These are phyloP conservation scores for Wallemia hederae DNA, from an alignment of 1,284 basidiomycete genomes.

Conservation along the genomic window DNA sequence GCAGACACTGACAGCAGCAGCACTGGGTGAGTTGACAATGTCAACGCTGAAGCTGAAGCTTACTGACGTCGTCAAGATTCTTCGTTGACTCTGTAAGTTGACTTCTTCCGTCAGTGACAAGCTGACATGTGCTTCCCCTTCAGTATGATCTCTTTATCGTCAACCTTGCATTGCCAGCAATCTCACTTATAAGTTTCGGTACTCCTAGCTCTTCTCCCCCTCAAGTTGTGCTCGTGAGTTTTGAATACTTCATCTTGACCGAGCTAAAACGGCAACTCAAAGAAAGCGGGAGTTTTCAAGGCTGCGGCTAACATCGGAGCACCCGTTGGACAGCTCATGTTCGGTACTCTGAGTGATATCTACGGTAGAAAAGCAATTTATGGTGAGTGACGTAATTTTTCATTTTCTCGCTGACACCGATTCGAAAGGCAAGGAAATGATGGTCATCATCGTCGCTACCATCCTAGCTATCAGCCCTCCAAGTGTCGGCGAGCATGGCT, in stretches of 20 bases:
- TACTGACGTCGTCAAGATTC: too few relatives aligned
- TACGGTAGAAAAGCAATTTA: conserved; percentile 40
- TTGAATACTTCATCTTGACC: background rate
- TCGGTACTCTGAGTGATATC: conserved; percentile 36
- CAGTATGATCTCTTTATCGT: conserved; percentile 24
- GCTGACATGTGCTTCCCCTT: conserved; percentile 31
- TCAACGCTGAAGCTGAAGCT: too few relatives aligned
- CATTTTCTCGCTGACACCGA: background rate
- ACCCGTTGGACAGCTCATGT: conserved; percentile 40
- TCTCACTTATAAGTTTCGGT: conserved; percentile 6
- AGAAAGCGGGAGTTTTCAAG: conserved; percentile 33
- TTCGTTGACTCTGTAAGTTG: conserved; percentile 28
- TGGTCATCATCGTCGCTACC: conserved; percentile 42
- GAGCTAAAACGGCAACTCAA: background rate
- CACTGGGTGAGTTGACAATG: too few relatives aligned
- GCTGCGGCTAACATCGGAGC: conserved; percentile 40
- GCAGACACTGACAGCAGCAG: too few relatives aligned
- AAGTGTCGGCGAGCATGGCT: conserved; percentile 1
- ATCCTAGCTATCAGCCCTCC: conserved; percentile 16
- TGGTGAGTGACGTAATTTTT: conserved; percentile 24
- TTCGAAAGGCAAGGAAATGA: conserved; percentile 41
- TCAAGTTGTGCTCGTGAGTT: background rate
- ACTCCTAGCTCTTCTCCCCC: background rate
- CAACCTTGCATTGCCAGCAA: conserved; percentile 6
- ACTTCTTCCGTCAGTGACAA: background rate